phyloP scores from a whole-genome alignment of 2,329 filamentous ascomycete genomes.

The Acarospora socialis region DNA sequence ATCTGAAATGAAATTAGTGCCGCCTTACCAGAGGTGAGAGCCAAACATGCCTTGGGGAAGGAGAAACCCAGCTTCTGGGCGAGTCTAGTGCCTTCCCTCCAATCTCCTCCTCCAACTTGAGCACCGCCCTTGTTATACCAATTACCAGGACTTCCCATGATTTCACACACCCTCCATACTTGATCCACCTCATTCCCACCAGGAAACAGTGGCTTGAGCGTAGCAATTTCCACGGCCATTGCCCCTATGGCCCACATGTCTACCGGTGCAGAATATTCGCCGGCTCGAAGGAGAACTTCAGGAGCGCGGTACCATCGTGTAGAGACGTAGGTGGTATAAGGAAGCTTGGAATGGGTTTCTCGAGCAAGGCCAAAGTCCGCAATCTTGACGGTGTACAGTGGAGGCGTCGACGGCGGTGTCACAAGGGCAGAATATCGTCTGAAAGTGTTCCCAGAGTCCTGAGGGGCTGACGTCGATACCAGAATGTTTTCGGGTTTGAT shows the following conservation, averaged over 20 bases:
- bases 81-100: conserved; percentile 84
- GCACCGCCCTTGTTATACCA: conserved; percentile 90
- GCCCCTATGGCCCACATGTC: conserved; percentile 98
- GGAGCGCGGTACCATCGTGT: conserved; percentile 92
- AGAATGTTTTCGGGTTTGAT: conserved; percentile 99
- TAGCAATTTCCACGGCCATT: conserved; percentile 97
- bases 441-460: conserved; percentile 73
- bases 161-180: conserved; percentile 96
- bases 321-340: conserved; percentile 96
- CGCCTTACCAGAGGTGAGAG: conserved; percentile 3
- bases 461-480: conserved; percentile 75
- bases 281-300: conserved; percentile 82
- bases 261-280: conserved; percentile 92
- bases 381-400: conserved; percentile 92
- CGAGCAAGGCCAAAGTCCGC: conserved; percentile 96
- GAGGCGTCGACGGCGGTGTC: conserved; percentile 87
- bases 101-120: conserved; percentile 86
- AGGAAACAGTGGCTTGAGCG: conserved; percentile 89
- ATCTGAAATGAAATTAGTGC: conserved; percentile 42
- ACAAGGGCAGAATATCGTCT: conserved; percentile 84
- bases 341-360: conserved; percentile 89
- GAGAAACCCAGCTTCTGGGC: conserved; percentile 96
- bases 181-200: conserved; percentile 98
- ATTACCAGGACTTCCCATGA: conserved; percentile 96
- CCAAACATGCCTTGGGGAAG: conserved; percentile 57